phyloP scores from a whole-genome alignment of 2,329 filamentous ascomycete species.

The Alternaria dauci region DNA sequence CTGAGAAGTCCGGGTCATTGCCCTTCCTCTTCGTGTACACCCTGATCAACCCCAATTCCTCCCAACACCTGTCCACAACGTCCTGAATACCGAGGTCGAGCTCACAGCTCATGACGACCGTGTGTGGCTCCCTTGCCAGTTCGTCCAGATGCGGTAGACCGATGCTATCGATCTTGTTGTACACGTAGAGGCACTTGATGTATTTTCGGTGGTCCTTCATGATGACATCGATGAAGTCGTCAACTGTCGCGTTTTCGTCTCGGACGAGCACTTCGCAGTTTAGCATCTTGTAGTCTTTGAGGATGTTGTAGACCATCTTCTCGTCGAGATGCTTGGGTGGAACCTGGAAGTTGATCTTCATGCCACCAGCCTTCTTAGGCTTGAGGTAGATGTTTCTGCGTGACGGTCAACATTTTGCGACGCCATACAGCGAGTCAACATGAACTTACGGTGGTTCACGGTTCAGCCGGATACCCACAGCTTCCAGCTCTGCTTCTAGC shows the following conservation, averaged over 20 bases:
- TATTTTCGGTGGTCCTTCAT: constrained; percentile 99
- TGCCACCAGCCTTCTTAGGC: constrained; percentile 91
- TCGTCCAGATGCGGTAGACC: constrained; percentile 92
- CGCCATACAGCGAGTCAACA: too few species aligned
- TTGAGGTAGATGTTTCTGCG: constrained; percentile 95
- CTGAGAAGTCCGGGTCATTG: constrained; percentile 83
- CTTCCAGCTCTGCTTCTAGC: constrained; percentile 90
- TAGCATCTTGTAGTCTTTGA: constrained; percentile 97
- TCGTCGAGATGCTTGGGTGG: constrained; percentile 93
- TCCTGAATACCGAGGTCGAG: constrained; percentile 91
- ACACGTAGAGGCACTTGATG: constrained; percentile 92
- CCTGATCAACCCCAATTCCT: constrained; percentile 86
- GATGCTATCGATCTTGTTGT: constrained; percentile 99
- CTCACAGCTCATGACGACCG: constrained; percentile 97
- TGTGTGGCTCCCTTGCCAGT: constrained; percentile 90
- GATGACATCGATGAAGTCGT: constrained; percentile 99
- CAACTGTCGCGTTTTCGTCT: constrained; percentile 91
- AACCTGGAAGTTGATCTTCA: constrained; percentile 96
- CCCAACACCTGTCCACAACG: constrained; percentile 94
- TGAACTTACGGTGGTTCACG: constrained; percentile 77
- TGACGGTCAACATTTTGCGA: neutral
- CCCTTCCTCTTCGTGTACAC: constrained; percentile 93
- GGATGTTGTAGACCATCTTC: constrained; percentile 97
- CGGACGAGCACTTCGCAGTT: constrained; percentile 96
- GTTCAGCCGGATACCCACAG: constrained; percentile 93